Evolutionary conservation across 1,284 basidiomycete genomes (phyloP).

Genomic region (Marasmius fiardii): DNA sequence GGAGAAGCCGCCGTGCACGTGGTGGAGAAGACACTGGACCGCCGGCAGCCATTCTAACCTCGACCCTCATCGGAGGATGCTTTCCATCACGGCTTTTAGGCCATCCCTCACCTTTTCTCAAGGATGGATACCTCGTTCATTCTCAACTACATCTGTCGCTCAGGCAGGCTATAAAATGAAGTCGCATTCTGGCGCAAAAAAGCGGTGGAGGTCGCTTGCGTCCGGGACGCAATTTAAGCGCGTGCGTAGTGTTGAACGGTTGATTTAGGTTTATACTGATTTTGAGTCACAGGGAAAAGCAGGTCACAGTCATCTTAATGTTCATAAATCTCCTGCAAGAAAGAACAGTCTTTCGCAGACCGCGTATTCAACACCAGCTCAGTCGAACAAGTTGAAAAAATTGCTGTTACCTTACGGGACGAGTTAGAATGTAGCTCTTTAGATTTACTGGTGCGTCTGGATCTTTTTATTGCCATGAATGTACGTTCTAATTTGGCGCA

Average conservation of each 20-base stretch:
- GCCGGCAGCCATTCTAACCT: no score
- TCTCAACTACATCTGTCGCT: slow-evolving; percentile 43
- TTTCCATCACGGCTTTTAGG: slow-evolving; percentile 24
- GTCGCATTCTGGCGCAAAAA: slow-evolving; percentile 78
- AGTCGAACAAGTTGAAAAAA: slow-evolving; percentile 64
- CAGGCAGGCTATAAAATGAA: slow-evolving; percentile 66
- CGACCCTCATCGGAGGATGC: slow-evolving; percentile 15
- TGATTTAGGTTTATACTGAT: not conserved
- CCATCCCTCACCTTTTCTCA: slow-evolving; percentile 15
- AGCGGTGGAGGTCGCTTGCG: slow-evolving; percentile 69
- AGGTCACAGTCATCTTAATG: slow-evolving; percentile 69
- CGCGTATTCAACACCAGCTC: slow-evolving; percentile 59
- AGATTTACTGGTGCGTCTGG: not conserved
- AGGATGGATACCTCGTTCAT: slow-evolving; percentile 27
- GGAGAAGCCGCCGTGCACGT: no score
- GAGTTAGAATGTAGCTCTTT: slow-evolving; percentile 10
- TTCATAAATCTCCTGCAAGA: slow-evolving; percentile 57
- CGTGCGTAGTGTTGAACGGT: slow-evolving; percentile 36
- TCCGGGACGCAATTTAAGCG: slow-evolving; percentile 72
- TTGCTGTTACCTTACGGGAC: slow-evolving; percentile 67
- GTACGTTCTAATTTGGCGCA: no score
- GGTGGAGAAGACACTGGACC: not conserved
- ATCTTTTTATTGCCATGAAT: not conserved
- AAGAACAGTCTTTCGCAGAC: slow-evolving; percentile 66
- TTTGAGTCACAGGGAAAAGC: slow-evolving; percentile 55